phyloP scores from a whole-genome alignment of 768 basidiomycete genomes.

The Russula sp. region DNA sequence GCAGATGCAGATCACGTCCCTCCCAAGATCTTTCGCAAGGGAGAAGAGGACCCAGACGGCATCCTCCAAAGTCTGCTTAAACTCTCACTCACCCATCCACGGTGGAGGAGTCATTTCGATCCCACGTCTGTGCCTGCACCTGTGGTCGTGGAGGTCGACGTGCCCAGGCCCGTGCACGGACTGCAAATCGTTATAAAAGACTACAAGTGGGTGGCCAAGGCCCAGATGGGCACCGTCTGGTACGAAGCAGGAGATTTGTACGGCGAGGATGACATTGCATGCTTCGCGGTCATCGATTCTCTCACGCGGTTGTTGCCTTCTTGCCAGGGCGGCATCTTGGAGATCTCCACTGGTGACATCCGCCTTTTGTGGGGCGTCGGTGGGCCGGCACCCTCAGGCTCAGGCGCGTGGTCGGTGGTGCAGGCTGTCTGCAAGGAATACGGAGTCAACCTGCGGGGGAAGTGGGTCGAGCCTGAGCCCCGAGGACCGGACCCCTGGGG shows the following conservation, averaged over 20 bases:
- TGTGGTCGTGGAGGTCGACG: too few species aligned
- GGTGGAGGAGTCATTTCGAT: too few species aligned
- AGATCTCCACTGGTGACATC: neutral
- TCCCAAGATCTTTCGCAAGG: neutral
- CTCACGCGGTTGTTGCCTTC: constrained; percentile 11
- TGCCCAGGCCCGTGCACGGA: neutral
- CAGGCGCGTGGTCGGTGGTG: neutral
- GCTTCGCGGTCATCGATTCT: constrained; percentile 9
- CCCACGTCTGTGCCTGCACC: too few species aligned
- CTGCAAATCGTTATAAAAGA: neutral
- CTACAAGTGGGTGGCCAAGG: neutral
- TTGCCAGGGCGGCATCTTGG: neutral
- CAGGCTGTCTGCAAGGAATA: neutral
- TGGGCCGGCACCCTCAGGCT: neutral
- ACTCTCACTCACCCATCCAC: neutral
- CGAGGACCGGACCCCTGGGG: too few species aligned
- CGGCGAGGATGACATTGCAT: neutral
- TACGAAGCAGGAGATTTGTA: neutral
- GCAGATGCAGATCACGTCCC: neutral
- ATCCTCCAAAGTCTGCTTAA: neutral
- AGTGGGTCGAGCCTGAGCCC: neutral
- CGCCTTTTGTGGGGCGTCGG: constrained; percentile 10
- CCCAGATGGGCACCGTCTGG: neutral
- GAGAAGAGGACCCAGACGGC: constrained; percentile 3
- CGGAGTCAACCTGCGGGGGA: neutral